These are phyloP conservation scores for Hysterangium stoloniferum DNA, from an alignment of 768 basidiomycete species.

Conservation along the genomic window DNA sequence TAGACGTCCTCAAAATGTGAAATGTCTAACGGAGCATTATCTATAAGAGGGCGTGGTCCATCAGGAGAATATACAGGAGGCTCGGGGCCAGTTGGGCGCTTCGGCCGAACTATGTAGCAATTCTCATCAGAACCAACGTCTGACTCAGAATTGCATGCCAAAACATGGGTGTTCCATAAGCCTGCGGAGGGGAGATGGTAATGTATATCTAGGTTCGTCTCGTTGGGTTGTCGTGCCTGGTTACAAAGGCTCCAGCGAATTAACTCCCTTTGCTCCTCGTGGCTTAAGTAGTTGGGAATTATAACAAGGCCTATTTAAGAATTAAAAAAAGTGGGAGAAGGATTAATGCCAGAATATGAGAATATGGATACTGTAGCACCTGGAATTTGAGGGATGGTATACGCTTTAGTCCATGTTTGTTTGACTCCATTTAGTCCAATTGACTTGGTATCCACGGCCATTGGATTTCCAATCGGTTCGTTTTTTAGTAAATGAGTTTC, in stretches of 20 bases:
- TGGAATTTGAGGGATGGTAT: constrained; percentile 45
- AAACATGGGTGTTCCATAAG: constrained; percentile 59
- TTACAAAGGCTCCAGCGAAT: constrained; percentile 65
- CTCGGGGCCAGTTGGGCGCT: constrained; percentile 26
- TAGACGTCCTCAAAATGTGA: constrained; percentile 47
- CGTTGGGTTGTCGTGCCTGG: constrained; percentile 74
- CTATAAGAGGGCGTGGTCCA: constrained; percentile 60
- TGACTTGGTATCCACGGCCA: constrained; percentile 28
- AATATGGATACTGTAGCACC: constrained; percentile 31
- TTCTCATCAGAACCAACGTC: constrained; percentile 16
- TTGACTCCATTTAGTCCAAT: constrained; percentile 26
- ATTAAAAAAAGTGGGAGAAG: not conserved
- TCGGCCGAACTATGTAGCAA: constrained; percentile 34
- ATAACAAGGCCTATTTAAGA: constrained; percentile 80
- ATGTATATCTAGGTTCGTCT: constrained; percentile 85
- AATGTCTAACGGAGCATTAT: constrained; percentile 61
- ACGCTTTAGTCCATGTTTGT: too few relatives aligned
- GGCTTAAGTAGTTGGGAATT: constrained; percentile 65
- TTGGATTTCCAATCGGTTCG: constrained; percentile 42
- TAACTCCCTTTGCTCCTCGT: constrained; percentile 56
- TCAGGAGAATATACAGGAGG: constrained; percentile 9
- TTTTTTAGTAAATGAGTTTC: constrained; percentile 30
- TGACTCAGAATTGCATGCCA: constrained; percentile 18
- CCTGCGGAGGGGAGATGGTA: constrained; percentile 69
- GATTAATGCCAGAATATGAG: constrained; percentile 12